phyloP scores from a whole-genome alignment of 352 stramenopile genomes.

The Elongisporangium undulatum region DNA sequence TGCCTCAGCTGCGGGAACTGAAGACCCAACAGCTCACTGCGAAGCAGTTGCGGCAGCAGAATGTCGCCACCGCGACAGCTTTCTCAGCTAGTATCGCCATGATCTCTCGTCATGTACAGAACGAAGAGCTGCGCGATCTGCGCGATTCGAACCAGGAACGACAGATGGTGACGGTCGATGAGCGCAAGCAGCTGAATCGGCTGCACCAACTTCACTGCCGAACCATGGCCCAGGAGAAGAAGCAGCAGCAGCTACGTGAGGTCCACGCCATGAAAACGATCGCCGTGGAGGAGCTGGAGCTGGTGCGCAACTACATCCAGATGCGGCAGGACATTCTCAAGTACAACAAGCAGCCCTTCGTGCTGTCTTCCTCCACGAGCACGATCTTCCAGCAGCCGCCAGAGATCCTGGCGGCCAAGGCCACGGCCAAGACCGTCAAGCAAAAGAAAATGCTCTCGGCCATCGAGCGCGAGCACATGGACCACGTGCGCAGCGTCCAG shows the following conservation, averaged over 20 bases:
- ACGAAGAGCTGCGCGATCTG: constrained; percentile 54
- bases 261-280: constrained; percentile 57
- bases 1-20: constrained; percentile 17
- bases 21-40: constrained; percentile 22
- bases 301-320: constrained; percentile 31
- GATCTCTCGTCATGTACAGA: constrained; percentile 70
- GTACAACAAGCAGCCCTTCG: constrained; percentile 42
- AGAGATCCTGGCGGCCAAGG: constrained; percentile 58
- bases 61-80: constrained; percentile 43
- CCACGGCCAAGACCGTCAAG: constrained; percentile 36
- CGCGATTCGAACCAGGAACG: constrained; percentile 31
- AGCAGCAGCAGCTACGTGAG: constrained; percentile 31
- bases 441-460: constrained; percentile 35
- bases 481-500: constrained; percentile 70
- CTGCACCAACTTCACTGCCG: constrained; percentile 51
- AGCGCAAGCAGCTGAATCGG: constrained; percentile 39
- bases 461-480: constrained; percentile 54
- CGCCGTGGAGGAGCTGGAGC: constrained; percentile 40
- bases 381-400: constrained; percentile 62
- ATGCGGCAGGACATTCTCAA: constrained; percentile 45
- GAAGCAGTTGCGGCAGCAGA: constrained; percentile 31
- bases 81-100: constrained; percentile 70
- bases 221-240: constrained; percentile 40
- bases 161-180: constrained; percentile 39
- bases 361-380: constrained; percentile 60